phyloP scores from a whole-genome alignment of 176 grass and related monocot species.

The Panicum miliaceum region DNA sequence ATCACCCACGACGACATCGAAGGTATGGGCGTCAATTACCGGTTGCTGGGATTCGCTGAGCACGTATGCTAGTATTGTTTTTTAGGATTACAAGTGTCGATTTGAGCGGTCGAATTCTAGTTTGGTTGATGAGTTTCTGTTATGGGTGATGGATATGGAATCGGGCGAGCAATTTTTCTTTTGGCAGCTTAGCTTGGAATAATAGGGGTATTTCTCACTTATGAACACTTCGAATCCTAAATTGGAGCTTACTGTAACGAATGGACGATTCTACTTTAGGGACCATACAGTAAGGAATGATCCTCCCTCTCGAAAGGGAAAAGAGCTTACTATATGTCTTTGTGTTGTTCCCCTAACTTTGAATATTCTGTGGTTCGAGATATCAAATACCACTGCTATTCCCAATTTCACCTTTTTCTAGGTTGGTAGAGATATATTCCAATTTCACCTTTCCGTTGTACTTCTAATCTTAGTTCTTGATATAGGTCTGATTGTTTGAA shows the following conservation, averaged over 20 bases:
- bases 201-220: background rate
- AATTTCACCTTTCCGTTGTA: background rate
- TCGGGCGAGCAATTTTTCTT: background rate
- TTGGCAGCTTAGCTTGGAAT: background rate
- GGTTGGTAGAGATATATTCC: background rate
- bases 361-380: background rate
- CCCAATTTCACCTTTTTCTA: background rate
- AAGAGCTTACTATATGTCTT: background rate
- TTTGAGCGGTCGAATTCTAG: background rate
- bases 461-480: background rate
- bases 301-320: background rate
- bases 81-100: background rate
- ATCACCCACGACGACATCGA: constrained; percentile 66
- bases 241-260: background rate
- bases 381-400: background rate
- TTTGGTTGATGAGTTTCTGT: background rate
- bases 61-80: no score
- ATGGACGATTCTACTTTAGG: background rate
- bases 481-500: constrained; percentile 15
- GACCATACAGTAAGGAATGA: background rate
- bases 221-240: background rate
- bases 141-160: background rate
- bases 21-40: constrained; percentile 33
- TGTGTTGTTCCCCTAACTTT: background rate
- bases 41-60: background rate